These are phyloP conservation scores for Saturnispora quitensis DNA, from an alignment of 805 yeast genomes.

Conservation along the genomic window DNA sequence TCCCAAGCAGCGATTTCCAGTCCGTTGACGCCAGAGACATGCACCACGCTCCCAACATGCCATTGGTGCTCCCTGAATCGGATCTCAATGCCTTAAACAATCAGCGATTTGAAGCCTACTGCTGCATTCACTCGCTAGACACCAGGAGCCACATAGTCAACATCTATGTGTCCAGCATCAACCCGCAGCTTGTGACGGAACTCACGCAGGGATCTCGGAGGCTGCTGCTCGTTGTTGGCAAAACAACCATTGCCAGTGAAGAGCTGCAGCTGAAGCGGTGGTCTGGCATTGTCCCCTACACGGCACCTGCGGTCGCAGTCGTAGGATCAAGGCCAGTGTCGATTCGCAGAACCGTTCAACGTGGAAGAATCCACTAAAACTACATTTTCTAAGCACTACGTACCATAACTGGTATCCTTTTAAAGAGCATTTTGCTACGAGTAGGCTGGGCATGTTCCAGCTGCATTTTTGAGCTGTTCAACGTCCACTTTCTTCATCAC, in stretches of 20 bases:
- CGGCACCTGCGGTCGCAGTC: slow-evolving; percentile 31
- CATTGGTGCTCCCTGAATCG: slow-evolving; percentile 21
- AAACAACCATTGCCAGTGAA: slow-evolving; percentile 53
- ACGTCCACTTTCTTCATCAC: not conserved
- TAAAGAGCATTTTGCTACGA: not conserved
- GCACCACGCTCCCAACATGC: slow-evolving; percentile 7
- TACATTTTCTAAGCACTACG: not conserved
- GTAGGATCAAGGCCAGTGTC: slow-evolving; percentile 40
- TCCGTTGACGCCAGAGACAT: not conserved
- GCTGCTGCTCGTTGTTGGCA: slow-evolving; percentile 46
- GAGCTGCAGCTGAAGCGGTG: slow-evolving; percentile 18
- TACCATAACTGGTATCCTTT: not conserved
- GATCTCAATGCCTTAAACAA: slow-evolving; percentile 9
- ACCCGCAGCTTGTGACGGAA: slow-evolving; percentile 14
- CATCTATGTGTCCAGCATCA: slow-evolving; percentile 30
- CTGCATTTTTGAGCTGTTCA: not conserved
- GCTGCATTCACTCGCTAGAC: slow-evolving; percentile 61
- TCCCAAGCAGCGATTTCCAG: slow-evolving; percentile 21
- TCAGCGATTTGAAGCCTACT: slow-evolving; percentile 39
- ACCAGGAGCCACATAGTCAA: slow-evolving; percentile 32
- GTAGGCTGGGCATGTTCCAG: not conserved
- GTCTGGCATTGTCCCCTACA: slow-evolving; percentile 27
- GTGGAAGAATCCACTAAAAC: slow-evolving; percentile 18
- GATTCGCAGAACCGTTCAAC: slow-evolving; percentile 38
- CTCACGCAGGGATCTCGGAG: slow-evolving; percentile 15